phyloP scores from a whole-genome alignment of 2,329 filamentous ascomycete species.

The Cercospora sesami region DNA sequence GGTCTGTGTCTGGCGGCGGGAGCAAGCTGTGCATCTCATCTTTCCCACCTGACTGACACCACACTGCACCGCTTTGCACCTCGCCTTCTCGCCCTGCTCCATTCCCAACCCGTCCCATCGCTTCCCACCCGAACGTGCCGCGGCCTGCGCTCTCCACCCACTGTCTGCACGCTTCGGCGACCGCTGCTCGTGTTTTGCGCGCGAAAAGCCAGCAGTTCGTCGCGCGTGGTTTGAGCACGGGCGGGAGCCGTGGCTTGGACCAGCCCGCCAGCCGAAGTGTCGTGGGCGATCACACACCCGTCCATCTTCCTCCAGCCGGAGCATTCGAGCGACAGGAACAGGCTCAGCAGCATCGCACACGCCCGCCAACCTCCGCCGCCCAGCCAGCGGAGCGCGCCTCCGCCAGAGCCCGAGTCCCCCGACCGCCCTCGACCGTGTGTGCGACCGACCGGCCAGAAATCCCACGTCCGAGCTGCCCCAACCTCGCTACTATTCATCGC shows the following conservation, averaged over 20 bases:
- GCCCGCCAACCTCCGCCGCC: background rate
- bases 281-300: background rate
- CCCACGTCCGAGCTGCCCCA: background rate
- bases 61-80: background rate
- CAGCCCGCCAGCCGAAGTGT: background rate
- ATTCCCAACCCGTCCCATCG: background rate
- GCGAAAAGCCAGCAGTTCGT: background rate
- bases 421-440: background rate
- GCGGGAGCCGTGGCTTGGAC: background rate
- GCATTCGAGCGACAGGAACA: background rate
- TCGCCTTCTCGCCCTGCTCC: background rate
- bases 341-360: background rate
- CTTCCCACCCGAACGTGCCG: background rate
- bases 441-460: background rate
- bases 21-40: background rate
- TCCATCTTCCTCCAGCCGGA: background rate
- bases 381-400: background rate
- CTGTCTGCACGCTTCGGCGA: background rate
- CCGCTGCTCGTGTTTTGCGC: background rate
- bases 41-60: background rate
- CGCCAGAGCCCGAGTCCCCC: background rate
- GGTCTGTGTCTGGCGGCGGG: background rate
- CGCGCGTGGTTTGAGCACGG: background rate
- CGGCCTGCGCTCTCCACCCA: background rate
- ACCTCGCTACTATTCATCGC: background rate